Evolutionary conservation across 2,329 filamentous ascomycete species (phyloP), one percentile per base, ranked within the genome.

Genomic region (Akanthomyces muscarius): DNA sequence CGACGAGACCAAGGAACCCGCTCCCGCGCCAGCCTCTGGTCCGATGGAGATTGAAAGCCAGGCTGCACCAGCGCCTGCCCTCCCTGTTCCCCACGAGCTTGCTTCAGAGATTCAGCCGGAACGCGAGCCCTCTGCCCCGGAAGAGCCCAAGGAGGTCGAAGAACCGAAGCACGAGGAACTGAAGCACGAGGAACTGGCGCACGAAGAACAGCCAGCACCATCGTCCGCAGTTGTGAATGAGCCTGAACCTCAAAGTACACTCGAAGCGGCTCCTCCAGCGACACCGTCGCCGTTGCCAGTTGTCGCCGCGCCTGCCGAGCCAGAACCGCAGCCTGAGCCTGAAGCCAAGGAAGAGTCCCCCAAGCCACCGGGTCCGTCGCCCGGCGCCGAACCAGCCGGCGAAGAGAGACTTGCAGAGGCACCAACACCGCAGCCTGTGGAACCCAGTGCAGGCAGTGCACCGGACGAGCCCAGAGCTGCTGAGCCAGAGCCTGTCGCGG

Each of bases 1-100:
- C 2, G 70, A 68, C 23, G 70, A 67, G 23, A 59, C 62, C 14
- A 71, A 64, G 61, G 68, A 68, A 7, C 33, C 60, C 2, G 64
- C 54, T 6, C 47, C 61, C 14, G 56, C 48, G 18, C n/a, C 59
- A 4, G 50, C 44, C 18, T 60, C 48, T 18, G 51, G 42, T 10
- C 47, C 62, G 18, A 21, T 38, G 16, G 64, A 64, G 42, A 33
- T 58, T 4, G 65, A 65, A 0, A n/a, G 59, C n/a, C 65, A 66
- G 41, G 61, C 65, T 25, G 67, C 64, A 61, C 60, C 53, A 4
- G 50, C 57, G 14, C 33, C 10, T 11, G 53, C 38, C 11, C 58
- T 48, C 13, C n/a, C 23, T 14, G 13, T 21, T 4, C 16, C 25
- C 2, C 23, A 54, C 4, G 51, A 61, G 16, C 21, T 51, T 10